A percentile compares a stretch with the other conserved stretches of the same genome.
Evolutionary conservation across 225 moss, liverwort and hornwort genomes (phyloP).

Genomic region (Climacium dendroides): DNA sequence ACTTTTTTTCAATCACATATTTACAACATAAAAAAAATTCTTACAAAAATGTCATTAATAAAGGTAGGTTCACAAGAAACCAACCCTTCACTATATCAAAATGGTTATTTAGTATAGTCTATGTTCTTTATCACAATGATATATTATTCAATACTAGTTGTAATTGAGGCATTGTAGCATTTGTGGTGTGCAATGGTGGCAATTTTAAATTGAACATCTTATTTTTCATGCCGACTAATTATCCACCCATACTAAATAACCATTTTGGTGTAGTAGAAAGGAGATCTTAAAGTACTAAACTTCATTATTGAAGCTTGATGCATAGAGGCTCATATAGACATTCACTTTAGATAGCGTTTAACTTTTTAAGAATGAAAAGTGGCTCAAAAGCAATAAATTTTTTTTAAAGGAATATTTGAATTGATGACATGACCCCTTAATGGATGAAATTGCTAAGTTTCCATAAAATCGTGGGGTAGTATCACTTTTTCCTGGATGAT

Average conservation of each 20-base stretch:
- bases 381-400: background rate
- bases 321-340: background rate
- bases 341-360: fast-evolving
- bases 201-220: background rate
- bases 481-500: background rate
- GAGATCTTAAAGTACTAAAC: background rate
- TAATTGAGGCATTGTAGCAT: background rate
- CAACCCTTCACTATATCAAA: fast-evolving
- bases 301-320: background rate
- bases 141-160: background rate
- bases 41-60: background rate
- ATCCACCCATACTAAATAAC: background rate
- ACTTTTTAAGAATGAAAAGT: background rate
- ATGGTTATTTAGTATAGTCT: background rate
- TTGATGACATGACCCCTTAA: background rate
- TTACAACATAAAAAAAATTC: background rate
- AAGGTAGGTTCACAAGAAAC: background rate
- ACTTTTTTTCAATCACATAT: background rate
- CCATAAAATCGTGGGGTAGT: background rate
- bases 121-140: background rate
- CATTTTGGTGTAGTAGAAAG: background rate
- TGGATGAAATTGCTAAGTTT: background rate
- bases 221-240: background rate
- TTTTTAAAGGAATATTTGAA: background rate
- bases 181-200: background rate